These are phyloP conservation scores for Brassica hybrid DNA, from an alignment of 441 rosid species.

Conservation along the genomic window DNA sequence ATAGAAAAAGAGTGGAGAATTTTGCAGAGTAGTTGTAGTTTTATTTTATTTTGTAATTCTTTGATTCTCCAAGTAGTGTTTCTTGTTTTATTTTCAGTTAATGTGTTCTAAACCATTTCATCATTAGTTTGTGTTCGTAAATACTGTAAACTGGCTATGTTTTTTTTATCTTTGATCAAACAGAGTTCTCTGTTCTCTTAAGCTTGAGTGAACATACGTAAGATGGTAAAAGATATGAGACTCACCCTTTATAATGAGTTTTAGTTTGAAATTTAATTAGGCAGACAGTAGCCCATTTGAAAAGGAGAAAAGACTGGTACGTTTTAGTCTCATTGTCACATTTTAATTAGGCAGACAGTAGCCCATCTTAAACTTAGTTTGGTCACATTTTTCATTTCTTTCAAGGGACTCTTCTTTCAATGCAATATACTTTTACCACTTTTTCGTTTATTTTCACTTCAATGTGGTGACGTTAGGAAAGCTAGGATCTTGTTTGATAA, in stretches of 20 bases:
- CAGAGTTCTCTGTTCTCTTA: background rate
- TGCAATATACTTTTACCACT: no score
- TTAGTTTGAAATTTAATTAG: background rate
- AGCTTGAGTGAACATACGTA: background rate
- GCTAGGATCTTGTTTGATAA: no score
- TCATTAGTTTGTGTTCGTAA: constrained; percentile 29
- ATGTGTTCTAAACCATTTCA: background rate
- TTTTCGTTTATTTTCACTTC: no score
- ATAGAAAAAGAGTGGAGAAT: constrained; percentile 25
- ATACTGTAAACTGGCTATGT: constrained; percentile 21
- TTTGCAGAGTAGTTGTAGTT: constrained; percentile 19
- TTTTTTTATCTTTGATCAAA: background rate
- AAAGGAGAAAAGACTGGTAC: no score
- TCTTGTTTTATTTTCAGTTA: background rate
- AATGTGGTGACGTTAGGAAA: no score
- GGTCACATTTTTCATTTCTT: no score
- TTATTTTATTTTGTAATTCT: constrained; percentile 28
- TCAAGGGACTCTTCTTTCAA: no score
- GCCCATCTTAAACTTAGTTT: no score
- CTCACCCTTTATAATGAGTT: background rate
- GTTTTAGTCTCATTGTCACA: background rate
- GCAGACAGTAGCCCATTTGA: background rate
- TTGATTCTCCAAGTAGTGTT: constrained; percentile 25
- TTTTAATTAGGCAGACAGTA: no score
- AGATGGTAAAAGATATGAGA: background rate